Conservation (phyloP, 2,329 filamentous ascomycete genomes). For the Cladobotryum protrusum region DNA sequence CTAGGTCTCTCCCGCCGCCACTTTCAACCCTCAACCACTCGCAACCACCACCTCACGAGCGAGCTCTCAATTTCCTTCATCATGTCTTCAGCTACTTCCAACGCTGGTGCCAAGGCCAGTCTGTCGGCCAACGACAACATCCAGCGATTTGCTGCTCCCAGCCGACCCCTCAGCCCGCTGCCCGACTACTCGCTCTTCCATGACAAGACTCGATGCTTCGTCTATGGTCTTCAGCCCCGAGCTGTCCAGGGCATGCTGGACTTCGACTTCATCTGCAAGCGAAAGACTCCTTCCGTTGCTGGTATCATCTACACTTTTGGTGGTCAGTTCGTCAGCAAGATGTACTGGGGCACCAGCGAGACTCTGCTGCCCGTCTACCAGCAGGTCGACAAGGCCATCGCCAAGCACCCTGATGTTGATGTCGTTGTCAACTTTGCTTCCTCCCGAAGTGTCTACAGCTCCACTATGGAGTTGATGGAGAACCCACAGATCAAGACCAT, state of each 20-base stretch:
- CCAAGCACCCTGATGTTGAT: conserved; percentile 96
- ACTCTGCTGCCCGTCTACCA: conserved; percentile 98
- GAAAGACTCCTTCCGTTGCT: conserved; percentile 88
- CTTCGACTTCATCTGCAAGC: conserved; percentile 99
- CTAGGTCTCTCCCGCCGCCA: conserved; percentile 8
- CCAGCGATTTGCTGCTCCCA: conserved; percentile 88
- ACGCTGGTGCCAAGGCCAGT: conserved; percentile 44
- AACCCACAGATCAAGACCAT: conserved; percentile 96
- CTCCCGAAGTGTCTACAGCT: conserved; percentile 96
- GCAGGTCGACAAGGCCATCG: conserved; percentile 82
- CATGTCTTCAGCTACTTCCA: conserved; percentile 49
- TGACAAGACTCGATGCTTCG: conserved; percentile 99
- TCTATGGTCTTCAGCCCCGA: conserved; percentile 97
- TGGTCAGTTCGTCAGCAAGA: conserved; percentile 99
- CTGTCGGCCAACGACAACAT: conserved; percentile 96
- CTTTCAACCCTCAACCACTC: conserved; percentile 11
- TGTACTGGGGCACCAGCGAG: conserved; percentile 99
- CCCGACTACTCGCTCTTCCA: conserved; percentile 91
- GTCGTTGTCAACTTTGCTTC: conserved; percentile 99
- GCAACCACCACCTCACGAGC: conserved; percentile 10
- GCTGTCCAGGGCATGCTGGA: conserved; percentile 92
- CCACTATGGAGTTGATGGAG: conserved; percentile 98
- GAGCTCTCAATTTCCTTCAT: conserved; percentile 9
- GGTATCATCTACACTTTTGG: conserved; percentile 99
- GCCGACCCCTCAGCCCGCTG: conserved; percentile 83